Base-by-base conservation (phyloP, 1,284 basidiomycete species). In the Singerocomus rubriflavus region DNA sequence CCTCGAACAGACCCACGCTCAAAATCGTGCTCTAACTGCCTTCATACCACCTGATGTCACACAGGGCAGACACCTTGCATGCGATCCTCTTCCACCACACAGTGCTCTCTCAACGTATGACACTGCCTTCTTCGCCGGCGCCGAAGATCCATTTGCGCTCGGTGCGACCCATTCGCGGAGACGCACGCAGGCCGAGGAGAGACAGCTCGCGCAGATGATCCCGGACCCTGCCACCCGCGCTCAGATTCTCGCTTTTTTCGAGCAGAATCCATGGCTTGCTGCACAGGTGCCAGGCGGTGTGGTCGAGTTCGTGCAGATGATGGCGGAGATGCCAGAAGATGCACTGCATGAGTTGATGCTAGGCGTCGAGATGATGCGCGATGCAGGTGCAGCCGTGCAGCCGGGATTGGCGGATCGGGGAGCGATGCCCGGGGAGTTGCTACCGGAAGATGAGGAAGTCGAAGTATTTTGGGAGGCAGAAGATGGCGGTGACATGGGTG, bases 61-160 rank as follows among this genome's bases (percentile, higher is more conserved):
- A n/a, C 64, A 72, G 16, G 68, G 69, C 12, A 79, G 81, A 54
- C 73, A 80, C 14, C 72, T 91, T 46, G 81, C 85, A 4, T 94
- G 86, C 57, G 92, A 95, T 63, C 91, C 91, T 1, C 71, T 94
- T 1, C 89, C 91, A 1, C 91, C 92, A 0, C 70, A 68, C 3
- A 77, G 78, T 2, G 71, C 76, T 3, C 63, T 81, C 6, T 85
- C 74, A 25, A 62, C 61, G 29, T 95, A 95, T 67, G 77, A 92
- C 54, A 71, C 76, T 2, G 70, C 68, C 21, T 95, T 92, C 72
- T 93, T 95, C 72, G 68, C 65, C 6, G 81, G 80, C 2, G 71
- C 79, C 6, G 81, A 83, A 50, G 81, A 85, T 52, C 63, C 76
- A 17, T 74, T 78, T 53, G 62, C 69, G 14, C 26, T 36, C 12